Evolutionary conservation across 768 basidiomycete species (phyloP), one percentile per base, ranked within the genome.

Genomic region (Naganishia onofrii): DNA sequence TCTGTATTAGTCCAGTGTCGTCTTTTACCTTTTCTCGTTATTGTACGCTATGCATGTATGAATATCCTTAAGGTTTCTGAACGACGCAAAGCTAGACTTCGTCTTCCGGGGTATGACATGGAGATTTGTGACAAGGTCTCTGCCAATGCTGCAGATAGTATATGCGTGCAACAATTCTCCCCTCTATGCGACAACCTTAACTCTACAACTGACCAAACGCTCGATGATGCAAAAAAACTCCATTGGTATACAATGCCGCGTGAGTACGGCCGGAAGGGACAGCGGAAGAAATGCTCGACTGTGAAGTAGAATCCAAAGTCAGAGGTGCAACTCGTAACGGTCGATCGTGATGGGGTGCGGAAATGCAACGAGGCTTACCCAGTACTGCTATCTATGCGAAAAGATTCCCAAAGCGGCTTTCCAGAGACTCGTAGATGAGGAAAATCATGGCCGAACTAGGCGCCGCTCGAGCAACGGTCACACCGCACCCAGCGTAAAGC

Each of bases 401-500:
- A 28, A 64, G 60, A 34, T 77, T 83, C 36, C 86, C 84, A 81
- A 88, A 88, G 38, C 81, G 79, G 68, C 80, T 82, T 73, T 81
- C 85, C 74, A 95, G 82, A 36, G 87, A 89, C 77, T 95, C 92
- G 75, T 93, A 97, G 64, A 97, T 90, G 74, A 92, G 82, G 79
- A 97, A 98, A 67, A 98, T 93, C 68, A 97, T 85, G 6, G 91
- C 94, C 77, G 90, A 92, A 77, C 90, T 92, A 10, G 93, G 93
- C 66, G 93, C 87, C 8, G 89, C 87, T 68, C 93, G 84, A 52
- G 88, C 86, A 21, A 92, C 88, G 0, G 94, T 98, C 78, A 97
- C 88, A 13, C 93, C 93, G 77, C 91, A 93, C 0, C 95, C 95
- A 29, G 91, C 90, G 81, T 98, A 98, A 74, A 96, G 79, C 2